phyloP scores from a whole-genome alignment of 2,329 filamentous ascomycete genomes.

The Pyricularia pennisetigena region DNA sequence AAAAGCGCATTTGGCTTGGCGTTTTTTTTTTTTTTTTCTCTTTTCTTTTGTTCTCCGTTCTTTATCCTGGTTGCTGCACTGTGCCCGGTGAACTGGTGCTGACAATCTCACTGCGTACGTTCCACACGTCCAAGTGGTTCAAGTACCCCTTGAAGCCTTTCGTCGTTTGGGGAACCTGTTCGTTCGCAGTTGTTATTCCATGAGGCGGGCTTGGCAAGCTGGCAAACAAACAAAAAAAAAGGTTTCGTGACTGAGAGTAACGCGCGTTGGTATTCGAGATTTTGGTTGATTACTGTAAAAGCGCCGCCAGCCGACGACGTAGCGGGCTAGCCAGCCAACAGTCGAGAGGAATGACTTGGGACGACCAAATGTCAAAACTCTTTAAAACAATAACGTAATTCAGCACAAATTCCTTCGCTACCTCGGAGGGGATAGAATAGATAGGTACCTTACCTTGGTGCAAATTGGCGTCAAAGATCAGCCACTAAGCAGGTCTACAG shows the following conservation, averaged over 20 bases:
- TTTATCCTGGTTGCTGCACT: neutral
- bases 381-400: neutral
- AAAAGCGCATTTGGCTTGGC: neutral
- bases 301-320: neutral
- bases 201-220: neutral
- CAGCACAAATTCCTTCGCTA: neutral
- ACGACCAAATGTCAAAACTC: neutral
- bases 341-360: neutral
- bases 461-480: neutral
- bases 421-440: neutral
- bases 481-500: neutral
- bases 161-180: neutral
- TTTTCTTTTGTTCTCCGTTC: neutral
- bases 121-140: neutral
- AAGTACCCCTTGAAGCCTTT: neutral
- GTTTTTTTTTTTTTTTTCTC: neutral
- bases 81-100: constrained; percentile 1
- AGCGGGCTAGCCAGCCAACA: neutral
- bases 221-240: no score
- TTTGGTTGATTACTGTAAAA: neutral
- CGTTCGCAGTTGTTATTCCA: neutral
- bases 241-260: neutral
- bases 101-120: neutral
- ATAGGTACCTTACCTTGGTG: neutral
- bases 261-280: neutral